These are phyloP conservation scores for Porphyrellus cyaneotinctus DNA, from an alignment of 768 basidiomycete species.

Conservation along the genomic window DNA sequence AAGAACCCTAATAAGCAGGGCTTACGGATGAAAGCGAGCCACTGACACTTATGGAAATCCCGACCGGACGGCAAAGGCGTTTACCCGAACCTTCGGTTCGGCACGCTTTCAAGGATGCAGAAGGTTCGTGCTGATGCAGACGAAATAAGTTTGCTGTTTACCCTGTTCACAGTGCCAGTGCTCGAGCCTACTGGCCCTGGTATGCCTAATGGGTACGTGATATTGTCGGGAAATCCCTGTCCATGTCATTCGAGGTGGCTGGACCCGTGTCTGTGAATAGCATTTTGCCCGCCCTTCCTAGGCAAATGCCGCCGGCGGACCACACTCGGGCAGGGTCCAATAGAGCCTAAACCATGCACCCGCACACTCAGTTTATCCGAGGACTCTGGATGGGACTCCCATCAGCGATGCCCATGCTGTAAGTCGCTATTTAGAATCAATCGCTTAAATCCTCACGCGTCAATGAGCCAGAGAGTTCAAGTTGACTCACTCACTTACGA, in stretches of 20 bases:
- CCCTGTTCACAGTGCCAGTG: no score
- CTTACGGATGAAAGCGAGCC: constrained; percentile 1
- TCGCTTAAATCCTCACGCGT: constrained; percentile 1
- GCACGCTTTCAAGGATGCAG: neutral
- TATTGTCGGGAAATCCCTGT: constrained; percentile 5
- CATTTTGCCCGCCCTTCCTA: neutral
- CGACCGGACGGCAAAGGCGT: neutral
- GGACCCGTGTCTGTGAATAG: neutral
- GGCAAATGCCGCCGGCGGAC: constrained; percentile 1
- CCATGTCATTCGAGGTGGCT: neutral
- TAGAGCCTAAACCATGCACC: constrained; percentile 9
- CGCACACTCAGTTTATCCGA: neutral
- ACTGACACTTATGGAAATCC: neutral
- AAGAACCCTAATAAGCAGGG: constrained; percentile 7
- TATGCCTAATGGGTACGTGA: neutral
- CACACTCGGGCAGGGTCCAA: neutral
- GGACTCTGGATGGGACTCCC: neutral
- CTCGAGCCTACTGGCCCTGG: constrained; percentile 12
- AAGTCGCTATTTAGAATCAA: neutral
- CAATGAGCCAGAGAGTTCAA: neutral
- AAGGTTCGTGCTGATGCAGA: constrained; percentile 8
- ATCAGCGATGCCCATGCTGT: neutral
- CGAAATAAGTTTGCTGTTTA: neutral
- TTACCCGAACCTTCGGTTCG: neutral
- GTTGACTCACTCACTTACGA: neutral